phyloP scores from a whole-genome alignment of 1,284 basidiomycete species.

The Sporisorium iseilematis-ciliati region DNA sequence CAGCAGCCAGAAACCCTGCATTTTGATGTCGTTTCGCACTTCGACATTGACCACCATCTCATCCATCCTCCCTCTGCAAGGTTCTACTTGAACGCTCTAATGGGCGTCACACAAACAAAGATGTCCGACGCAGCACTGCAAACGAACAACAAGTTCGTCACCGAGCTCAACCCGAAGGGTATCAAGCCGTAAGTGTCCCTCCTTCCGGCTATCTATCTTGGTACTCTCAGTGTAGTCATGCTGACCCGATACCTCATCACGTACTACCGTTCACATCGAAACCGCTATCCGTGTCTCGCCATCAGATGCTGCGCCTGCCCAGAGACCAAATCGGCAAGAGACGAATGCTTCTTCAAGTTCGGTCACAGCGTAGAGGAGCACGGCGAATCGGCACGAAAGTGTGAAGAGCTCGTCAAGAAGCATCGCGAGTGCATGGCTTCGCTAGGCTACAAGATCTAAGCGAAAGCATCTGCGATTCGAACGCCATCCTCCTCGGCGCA shows the following conservation, averaged over 20 bases:
- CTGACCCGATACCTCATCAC: constrained; percentile 59
- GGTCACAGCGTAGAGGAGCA: constrained; percentile 74
- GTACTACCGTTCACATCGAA: not conserved
- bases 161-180: constrained; percentile 82
- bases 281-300: not conserved
- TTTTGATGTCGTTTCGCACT: not conserved
- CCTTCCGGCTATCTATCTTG: constrained; percentile 1
- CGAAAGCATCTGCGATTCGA: not conserved
- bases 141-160: constrained; percentile 57
- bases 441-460: constrained; percentile 69
- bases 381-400: constrained; percentile 79
- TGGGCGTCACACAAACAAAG: constrained; percentile 2
- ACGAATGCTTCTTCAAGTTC: constrained; percentile 88
- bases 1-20: not conserved
- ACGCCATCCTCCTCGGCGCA: not conserved
- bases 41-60: not conserved
- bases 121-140: constrained; percentile 43
- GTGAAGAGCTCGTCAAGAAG: constrained; percentile 81
- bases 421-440: constrained; percentile 91
- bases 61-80: not conserved
- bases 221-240: not conserved
- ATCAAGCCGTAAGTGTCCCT: constrained; percentile 83
- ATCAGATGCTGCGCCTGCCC: constrained; percentile 89
- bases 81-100: too few relatives aligned
- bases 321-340: constrained; percentile 87